Evolutionary conservation across 2,329 filamentous ascomycete species (phyloP).

Genomic region (Lasiodiplodia sp.): DNA sequence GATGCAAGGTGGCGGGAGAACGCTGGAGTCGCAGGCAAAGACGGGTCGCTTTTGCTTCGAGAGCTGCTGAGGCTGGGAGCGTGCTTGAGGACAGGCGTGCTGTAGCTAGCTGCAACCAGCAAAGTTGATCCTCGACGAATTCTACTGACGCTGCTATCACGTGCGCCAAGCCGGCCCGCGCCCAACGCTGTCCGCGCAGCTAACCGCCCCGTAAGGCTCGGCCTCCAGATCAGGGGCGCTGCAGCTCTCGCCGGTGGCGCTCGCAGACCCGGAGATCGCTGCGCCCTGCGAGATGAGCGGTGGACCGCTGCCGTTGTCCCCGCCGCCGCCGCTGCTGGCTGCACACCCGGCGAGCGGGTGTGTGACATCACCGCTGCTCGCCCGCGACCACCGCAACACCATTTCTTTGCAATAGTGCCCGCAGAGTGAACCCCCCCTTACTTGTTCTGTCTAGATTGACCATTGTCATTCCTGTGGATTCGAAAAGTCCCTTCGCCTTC

Average conservation of each 20-base stretch:
- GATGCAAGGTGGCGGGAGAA: not conserved
- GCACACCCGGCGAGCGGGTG: not conserved
- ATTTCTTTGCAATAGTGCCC: too few species aligned
- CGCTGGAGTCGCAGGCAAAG: constrained; percentile 19
- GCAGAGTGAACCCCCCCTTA: not conserved
- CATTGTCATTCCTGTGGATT: too few species aligned
- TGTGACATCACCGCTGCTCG: constrained; percentile 13
- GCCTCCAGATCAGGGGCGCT: constrained; percentile 8
- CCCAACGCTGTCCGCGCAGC: not conserved
- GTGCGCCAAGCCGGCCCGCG: constrained; percentile 24
- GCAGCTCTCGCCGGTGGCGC: constrained; percentile 2
- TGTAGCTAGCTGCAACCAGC: constrained; percentile 26
- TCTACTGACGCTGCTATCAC: constrained; percentile 27
- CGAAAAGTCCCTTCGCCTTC: not conserved
- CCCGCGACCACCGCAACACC: not conserved
- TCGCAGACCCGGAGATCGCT: not conserved
- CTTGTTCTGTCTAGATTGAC: not conserved
- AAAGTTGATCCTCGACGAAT: constrained; percentile 28
- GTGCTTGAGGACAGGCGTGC: constrained; percentile 3
- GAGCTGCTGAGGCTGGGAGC: constrained; percentile 6
- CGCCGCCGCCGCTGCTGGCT: not conserved
- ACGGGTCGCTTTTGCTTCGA: not conserved
- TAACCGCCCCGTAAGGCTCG: not conserved
- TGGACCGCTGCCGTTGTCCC: constrained; percentile 1
- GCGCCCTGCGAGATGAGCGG: not conserved